phyloP scores from a whole-genome alignment of 129 eudicot genomes.

The Flaveria linearis region DNA sequence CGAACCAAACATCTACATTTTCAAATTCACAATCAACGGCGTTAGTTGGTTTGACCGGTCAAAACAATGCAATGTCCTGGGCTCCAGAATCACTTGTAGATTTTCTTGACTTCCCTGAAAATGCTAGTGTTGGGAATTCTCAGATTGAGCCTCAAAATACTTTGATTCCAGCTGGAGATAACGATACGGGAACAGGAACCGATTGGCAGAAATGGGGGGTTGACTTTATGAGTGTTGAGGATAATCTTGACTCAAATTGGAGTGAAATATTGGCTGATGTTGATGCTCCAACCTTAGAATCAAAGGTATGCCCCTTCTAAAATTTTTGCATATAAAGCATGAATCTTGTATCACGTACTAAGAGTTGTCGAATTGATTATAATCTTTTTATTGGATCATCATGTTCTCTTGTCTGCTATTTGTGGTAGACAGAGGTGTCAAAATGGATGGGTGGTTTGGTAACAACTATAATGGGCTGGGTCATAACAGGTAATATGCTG shows the following conservation, averaged over 20 bases:
- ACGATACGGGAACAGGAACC: constrained; percentile 40
- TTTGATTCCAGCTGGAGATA: constrained; percentile 39
- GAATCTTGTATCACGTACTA: not conserved
- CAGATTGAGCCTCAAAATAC: constrained; percentile 39
- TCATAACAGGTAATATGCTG: not conserved
- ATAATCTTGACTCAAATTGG: constrained; percentile 61
- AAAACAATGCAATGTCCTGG: constrained; percentile 50
- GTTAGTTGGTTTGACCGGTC: constrained; percentile 39
- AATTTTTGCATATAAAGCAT: not conserved
- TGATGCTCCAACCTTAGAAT: constrained; percentile 57
- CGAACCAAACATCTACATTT: constrained; percentile 34
- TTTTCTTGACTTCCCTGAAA: constrained; percentile 50
- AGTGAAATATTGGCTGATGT: constrained; percentile 64
- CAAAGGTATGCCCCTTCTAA: constrained; percentile 51
- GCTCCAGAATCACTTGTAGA: constrained; percentile 49
- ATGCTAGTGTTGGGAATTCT: constrained; percentile 34
- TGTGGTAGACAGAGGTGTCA: not conserved
- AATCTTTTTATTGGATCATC: not conserved
- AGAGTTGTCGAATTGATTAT: not conserved
- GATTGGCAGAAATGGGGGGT: constrained; percentile 73
- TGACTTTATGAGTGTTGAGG: constrained; percentile 57
- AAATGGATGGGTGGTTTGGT: not conserved
- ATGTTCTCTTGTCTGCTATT: not conserved
- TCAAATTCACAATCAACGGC: constrained; percentile 30
- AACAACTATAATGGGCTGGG: not conserved